Evolutionary conservation across 192 early-diverging fungal species (phyloP).

Genomic region (Coemansia guatemalensis): DNA sequence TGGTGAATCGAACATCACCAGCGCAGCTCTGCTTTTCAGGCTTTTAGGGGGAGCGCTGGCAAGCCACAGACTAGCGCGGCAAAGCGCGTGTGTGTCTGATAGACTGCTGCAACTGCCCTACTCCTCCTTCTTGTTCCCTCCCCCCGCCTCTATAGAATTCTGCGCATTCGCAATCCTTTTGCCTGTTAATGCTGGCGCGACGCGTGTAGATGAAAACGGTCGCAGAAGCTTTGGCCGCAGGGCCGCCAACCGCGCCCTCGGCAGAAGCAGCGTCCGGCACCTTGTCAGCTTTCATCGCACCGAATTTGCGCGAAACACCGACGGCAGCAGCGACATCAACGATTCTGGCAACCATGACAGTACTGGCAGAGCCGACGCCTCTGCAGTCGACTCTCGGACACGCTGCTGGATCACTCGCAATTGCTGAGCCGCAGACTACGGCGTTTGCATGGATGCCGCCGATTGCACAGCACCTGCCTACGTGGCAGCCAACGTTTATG

Average conservation of each 20-base stretch:
- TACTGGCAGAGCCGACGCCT: neutral
- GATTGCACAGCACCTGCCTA: conserved; percentile 17
- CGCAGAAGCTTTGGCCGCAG: neutral
- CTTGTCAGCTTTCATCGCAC: neutral
- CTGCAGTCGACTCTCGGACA: neutral
- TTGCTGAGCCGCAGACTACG: neutral
- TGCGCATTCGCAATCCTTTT: neutral
- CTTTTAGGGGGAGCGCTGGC: neutral
- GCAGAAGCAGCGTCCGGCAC: neutral
- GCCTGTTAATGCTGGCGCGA: neutral
- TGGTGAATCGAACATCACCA: neutral
- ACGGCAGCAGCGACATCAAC: neutral
- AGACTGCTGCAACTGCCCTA: neutral
- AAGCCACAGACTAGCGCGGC: neutral
- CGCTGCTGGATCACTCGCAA: neutral
- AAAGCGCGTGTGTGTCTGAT: too few species aligned
- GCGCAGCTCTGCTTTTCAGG: neutral
- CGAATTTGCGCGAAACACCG: neutral
- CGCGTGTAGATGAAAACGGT: neutral
- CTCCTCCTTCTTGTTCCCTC: neutral
- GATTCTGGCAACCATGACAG: neutral
- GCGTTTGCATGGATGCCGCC: conserved; percentile 4
- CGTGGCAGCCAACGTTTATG: conserved; percentile 54
- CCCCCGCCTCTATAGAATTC: neutral
- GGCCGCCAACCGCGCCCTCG: neutral